phyloP scores from a whole-genome alignment of 257 asterid species.

The Galeopsis tetrahit region DNA sequence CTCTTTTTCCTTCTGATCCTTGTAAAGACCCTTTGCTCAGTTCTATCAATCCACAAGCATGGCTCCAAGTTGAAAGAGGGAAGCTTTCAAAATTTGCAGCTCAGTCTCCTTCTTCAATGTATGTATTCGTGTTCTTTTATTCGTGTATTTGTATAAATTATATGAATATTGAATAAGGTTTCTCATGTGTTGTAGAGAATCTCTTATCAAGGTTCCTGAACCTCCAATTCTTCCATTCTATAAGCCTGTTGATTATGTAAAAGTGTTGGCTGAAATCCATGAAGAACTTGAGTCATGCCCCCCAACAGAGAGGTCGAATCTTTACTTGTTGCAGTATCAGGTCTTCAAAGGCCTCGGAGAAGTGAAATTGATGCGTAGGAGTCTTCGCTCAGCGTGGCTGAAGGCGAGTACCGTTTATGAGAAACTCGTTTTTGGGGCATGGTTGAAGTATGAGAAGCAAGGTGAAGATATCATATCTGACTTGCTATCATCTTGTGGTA shows the following conservation, averaged over 20 bases:
- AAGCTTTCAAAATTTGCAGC: constrained; percentile 71
- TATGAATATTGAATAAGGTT: constrained; percentile 15
- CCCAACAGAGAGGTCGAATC: constrained; percentile 66
- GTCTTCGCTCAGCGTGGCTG: constrained; percentile 88
- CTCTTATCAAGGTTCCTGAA: constrained; percentile 88
- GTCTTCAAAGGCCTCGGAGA: constrained; percentile 97
- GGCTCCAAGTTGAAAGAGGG: constrained; percentile 99
- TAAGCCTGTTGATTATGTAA: constrained; percentile 91
- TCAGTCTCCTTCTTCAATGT: constrained; percentile 81
- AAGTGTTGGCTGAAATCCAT: constrained; percentile 88
- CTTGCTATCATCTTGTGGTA: constrained; percentile 79
- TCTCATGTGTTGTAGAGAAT: constrained; percentile 70
- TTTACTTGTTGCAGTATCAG: constrained; percentile 84
- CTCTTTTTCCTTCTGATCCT: constrained; percentile 80
- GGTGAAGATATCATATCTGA: constrained; percentile 80
- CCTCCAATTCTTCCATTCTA: constrained; percentile 83
- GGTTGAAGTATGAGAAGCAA: constrained; percentile 93
- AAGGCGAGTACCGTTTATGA: constrained; percentile 79
- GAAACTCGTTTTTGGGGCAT: constrained; percentile 85
- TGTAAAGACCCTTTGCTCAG: constrained; percentile 77
- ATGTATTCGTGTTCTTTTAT: constrained; percentile 34
- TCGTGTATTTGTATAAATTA: too few species aligned
- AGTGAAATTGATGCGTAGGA: constrained; percentile 82
- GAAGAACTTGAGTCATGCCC: constrained; percentile 92
- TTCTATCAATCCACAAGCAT: constrained; percentile 86